phyloP scores from a whole-genome alignment of 2,329 filamentous ascomycete species.

The Cyclaneusma minus region DNA sequence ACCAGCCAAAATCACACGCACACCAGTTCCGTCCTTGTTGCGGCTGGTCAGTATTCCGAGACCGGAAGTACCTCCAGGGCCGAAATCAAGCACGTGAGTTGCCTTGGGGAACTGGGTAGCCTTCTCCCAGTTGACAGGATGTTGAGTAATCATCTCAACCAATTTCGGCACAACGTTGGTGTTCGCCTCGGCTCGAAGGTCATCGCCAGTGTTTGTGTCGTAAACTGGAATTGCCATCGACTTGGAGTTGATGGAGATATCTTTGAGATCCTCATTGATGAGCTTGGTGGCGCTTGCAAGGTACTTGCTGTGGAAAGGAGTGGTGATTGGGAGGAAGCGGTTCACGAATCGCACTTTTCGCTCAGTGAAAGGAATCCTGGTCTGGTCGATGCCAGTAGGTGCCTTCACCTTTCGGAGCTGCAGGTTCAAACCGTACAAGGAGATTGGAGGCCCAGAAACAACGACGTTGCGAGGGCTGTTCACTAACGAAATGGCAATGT shows the following conservation, averaged over 20 bases:
- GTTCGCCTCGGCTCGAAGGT: constrained; percentile 54
- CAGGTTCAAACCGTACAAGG: constrained; percentile 87
- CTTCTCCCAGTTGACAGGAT: constrained; percentile 91
- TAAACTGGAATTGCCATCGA: constrained; percentile 74
- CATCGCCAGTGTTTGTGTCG: constrained; percentile 77
- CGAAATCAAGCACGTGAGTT: constrained; percentile 92
- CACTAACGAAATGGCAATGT: constrained; percentile 88
- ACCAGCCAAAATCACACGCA: constrained; percentile 88
- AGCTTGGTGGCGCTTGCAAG: constrained; percentile 66
- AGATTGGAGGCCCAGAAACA: constrained; percentile 89
- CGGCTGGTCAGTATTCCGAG: constrained; percentile 92
- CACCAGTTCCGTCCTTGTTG: constrained; percentile 97
- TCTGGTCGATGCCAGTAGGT: constrained; percentile 92
- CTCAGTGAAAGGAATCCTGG: constrained; percentile 82
- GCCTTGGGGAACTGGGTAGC: constrained; percentile 82
- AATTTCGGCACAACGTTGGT: constrained; percentile 76
- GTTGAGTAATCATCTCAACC: constrained; percentile 84
- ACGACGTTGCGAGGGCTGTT: constrained; percentile 97
- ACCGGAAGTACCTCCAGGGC: constrained; percentile 90
- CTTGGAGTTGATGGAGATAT: constrained; percentile 59
- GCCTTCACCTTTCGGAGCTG: constrained; percentile 95
- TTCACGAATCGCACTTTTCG: constrained; percentile 94
- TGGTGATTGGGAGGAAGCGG: constrained; percentile 92
- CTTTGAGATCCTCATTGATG: constrained; percentile 76
- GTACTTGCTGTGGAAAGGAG: constrained; percentile 96